Evolutionary conservation across 2,329 filamentous ascomycete species (phyloP), one percentile per base, ranked within the genome.

Genomic region (Calonectria leucothoes): DNA sequence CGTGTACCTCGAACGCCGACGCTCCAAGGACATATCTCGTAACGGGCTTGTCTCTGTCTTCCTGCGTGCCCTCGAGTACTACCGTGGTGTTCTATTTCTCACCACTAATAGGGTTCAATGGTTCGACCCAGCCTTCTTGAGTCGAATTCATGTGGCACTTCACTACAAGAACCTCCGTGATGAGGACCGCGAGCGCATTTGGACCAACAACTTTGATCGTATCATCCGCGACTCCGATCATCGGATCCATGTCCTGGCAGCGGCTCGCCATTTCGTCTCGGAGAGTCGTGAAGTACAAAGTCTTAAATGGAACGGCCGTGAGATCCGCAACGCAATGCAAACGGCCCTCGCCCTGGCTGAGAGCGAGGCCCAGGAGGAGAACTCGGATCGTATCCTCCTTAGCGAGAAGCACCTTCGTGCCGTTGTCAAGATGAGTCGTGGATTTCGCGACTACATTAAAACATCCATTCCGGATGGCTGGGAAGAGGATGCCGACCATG

Each of bases 1-100:
- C 69, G 89, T 91, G 23, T 92, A 90, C 81, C 87, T 92, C 11
- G 89, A 91, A 80, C 82, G 86, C 66, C 88, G 90, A 2, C 82
- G 82, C 2, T 78, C 83, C 27, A 81, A 78, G 33, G 86, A 89
- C 76, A 84, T 88, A 61, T 81, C 80, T 27, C 86, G 87, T 71
- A 89, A 89, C 79, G 86, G 85, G 0, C 82, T 89, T 14, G 87
- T 89, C 31, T 87, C 86, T 20, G 82, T 88, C 69, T 89, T 89
- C 81, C 81, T 89, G 29, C 86, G 87, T n/a, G 86, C 86, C 0
- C 84, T 89, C 68, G 88, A 89, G 81, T 89, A 89, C 79, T 89
- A 88, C 81, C 83, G 84, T 4, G 88, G 88, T 63, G 84, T 88
- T 37, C 83, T 89, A 45, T 88, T 89, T 82, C 82, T 89, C 70